phyloP scores from a whole-genome alignment of 495 filamentous ascomycete genomes.

The Pseudomonodictys pantanalensis region DNA sequence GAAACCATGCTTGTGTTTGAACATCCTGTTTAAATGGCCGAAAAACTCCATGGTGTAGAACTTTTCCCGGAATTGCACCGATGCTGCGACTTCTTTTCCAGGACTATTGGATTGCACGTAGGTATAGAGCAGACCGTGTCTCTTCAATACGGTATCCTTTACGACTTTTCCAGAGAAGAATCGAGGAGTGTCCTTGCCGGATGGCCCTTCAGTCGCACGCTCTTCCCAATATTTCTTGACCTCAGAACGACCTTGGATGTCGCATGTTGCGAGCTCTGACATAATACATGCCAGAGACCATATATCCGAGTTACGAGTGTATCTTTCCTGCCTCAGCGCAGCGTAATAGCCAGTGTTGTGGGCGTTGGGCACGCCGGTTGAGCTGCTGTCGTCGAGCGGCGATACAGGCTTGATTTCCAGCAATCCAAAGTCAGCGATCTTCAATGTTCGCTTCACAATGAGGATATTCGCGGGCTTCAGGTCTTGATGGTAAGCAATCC shows the following conservation, averaged over 20 bases:
- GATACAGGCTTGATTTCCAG: slow-evolving; percentile 2
- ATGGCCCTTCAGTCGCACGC: neutral
- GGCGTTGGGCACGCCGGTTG: neutral
- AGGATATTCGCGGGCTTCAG: slow-evolving; percentile 8
- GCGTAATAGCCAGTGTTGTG: slow-evolving; percentile 8
- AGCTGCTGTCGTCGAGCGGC: neutral
- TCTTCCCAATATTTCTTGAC: slow-evolving; percentile 1
- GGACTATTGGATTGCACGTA: neutral
- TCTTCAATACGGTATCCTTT: neutral
- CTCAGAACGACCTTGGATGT: slow-evolving; percentile 1
- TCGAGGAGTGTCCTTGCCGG: neutral
- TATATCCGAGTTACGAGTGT: slow-evolving; percentile 1
- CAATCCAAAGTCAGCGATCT: slow-evolving; percentile 7
- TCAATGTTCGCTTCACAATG: neutral
- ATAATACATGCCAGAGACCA: slow-evolving; percentile 4
- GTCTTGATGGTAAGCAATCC: slow-evolving; percentile 7
- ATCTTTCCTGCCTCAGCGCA: slow-evolving; percentile 1
- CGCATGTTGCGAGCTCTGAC: neutral
- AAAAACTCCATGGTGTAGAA: neutral
- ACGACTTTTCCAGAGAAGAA: neutral
- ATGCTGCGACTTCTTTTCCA: neutral
- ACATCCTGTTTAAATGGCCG: neutral
- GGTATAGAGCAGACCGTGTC: neutral
- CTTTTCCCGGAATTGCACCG: neutral
- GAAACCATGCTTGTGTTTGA: neutral